Percentiles rank a stretch among this genome's conserved stretches.
Evolutionary conservation across 2,329 filamentous ascomycete species (phyloP).

Genomic region (Rutstroemia sp.): DNA sequence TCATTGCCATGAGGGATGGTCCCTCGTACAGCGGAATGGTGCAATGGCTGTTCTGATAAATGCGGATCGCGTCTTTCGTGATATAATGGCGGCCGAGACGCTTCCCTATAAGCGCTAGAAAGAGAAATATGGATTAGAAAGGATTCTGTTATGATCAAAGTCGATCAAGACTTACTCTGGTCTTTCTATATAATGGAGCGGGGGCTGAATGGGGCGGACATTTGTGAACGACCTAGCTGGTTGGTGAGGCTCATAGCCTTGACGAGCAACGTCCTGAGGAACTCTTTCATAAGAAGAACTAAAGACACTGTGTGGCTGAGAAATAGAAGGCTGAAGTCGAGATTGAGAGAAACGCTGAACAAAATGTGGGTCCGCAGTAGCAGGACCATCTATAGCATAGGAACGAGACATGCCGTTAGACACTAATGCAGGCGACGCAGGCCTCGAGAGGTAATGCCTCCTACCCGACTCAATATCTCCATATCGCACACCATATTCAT

Average conservation of each 20-base stretch:
- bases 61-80: conserved; percentile 11
- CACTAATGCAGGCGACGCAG: conserved; percentile 15
- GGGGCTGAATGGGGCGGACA: conserved; percentile 15
- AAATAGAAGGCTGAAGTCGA: conserved; percentile 19
- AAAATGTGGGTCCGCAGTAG: conserved; percentile 20
- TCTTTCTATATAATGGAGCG: conserved; percentile 20
- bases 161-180: conserved; percentile 20
- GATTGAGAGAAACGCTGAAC: conserved; percentile 27
- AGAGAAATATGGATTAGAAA: conserved; percentile 14
- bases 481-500: conserved; percentile 15
- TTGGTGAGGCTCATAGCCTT: conserved; percentile 11
- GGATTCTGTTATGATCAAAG: not conserved
- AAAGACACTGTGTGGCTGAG: conserved; percentile 17
- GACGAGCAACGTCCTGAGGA: conserved; percentile 13
- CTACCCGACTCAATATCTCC: conserved; percentile 12
- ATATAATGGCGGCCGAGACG: conserved; percentile 7
- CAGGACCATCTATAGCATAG: conserved; percentile 16
- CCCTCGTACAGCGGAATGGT: conserved; percentile 3
- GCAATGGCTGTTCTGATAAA: not conserved
- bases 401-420: conserved; percentile 20
- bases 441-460: conserved; percentile 13
- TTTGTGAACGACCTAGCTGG: conserved; percentile 16
- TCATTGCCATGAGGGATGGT: conserved; percentile 1
- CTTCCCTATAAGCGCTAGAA: conserved; percentile 12
- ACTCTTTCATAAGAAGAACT: conserved; percentile 18